Evolutionary conservation across 495 filamentous ascomycete species (phyloP).

Genomic region (Penicillium alfredii): DNA sequence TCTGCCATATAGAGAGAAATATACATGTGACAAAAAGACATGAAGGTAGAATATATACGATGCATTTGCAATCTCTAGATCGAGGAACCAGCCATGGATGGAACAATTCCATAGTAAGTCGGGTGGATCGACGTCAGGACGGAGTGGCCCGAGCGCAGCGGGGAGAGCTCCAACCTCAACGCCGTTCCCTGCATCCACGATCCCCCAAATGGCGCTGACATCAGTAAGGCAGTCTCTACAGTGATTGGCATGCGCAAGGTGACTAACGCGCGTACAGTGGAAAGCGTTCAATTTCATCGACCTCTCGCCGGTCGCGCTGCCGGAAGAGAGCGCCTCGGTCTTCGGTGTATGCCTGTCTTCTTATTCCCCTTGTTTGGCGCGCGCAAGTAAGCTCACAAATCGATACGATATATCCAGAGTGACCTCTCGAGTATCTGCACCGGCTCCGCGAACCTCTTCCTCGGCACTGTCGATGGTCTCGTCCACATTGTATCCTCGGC

Average conservation of each 20-base stretch:
- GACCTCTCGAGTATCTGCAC: slow-evolving; percentile 67
- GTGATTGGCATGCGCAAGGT: neutral
- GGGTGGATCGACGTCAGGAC: slow-evolving; percentile 7
- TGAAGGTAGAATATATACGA: too few relatives aligned
- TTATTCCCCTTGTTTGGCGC: slow-evolving; percentile 13
- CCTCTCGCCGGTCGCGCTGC: slow-evolving; percentile 73
- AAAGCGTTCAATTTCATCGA: slow-evolving; percentile 99
- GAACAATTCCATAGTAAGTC: neutral
- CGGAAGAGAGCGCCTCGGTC: slow-evolving; percentile 60
- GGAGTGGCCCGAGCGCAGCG: slow-evolving; percentile 23
- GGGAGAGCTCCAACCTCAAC: slow-evolving; percentile 22
- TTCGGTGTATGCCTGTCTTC: slow-evolving; percentile 52
- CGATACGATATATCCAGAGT: too few relatives aligned
- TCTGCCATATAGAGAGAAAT: too few relatives aligned
- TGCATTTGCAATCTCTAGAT: too few relatives aligned
- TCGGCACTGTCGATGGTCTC: slow-evolving; percentile 75
- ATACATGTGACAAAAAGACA: too few relatives aligned
- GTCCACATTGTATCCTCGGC: slow-evolving; percentile 79
- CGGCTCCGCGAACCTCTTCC: slow-evolving; percentile 84
- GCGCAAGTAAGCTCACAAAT: too few relatives aligned
- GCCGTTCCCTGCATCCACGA: slow-evolving; percentile 13
- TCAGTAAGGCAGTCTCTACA: slow-evolving; percentile 25
- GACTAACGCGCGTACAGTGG: slow-evolving; percentile 56
- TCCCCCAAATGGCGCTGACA: slow-evolving; percentile 44
- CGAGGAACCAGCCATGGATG: neutral